A percentile compares a stretch with the other conserved stretches of the same genome.
Evolutionary conservation across 495 filamentous ascomycete genomes (phyloP).

Genomic region (Astrothelium macrocarpum): DNA sequence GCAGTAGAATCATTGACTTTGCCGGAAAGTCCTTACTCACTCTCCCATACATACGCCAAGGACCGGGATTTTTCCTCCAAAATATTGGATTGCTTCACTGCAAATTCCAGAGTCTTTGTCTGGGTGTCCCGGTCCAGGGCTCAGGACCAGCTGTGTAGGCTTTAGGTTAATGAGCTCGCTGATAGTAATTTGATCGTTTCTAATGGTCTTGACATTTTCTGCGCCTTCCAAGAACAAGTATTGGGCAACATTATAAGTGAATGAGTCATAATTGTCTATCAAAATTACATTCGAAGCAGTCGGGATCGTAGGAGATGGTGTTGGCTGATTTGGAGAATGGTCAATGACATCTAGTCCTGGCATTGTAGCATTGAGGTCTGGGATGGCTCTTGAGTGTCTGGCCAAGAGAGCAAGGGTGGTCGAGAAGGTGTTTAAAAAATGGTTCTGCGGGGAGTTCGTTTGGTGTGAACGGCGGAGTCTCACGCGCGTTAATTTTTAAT

Average conservation of each 20-base stretch:
- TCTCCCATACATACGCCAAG: constrained; percentile 98
- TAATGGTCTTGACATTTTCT: constrained; percentile 66
- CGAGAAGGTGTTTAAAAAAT: too few species aligned
- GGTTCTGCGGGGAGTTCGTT: neutral
- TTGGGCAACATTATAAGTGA: constrained; percentile 98
- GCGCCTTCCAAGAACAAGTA: constrained; percentile 93
- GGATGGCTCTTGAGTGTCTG: neutral
- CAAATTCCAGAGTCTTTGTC: constrained; percentile 83
- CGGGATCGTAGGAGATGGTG: constrained; percentile 53
- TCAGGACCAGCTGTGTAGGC: constrained; percentile 90
- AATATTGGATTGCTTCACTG: constrained; percentile 79
- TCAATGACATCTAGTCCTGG: constrained; percentile 53
- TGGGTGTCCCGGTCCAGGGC: constrained; percentile 90
- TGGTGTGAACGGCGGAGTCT: neutral
- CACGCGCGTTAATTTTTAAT: neutral
- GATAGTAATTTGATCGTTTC: constrained; percentile 84
- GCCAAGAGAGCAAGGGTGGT: too few species aligned
- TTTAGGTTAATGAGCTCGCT: constrained; percentile 70
- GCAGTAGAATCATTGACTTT: neutral
- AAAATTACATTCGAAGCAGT: constrained; percentile 84
- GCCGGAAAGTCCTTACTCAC: constrained; percentile 38
- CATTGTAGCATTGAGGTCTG: constrained; percentile 11
- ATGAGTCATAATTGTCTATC: constrained; percentile 99
- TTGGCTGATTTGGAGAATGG: constrained; percentile 75
- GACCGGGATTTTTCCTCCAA: constrained; percentile 93